phyloP scores from a whole-genome alignment of 495 filamentous ascomycete species.

The Neurospora sp. region DNA sequence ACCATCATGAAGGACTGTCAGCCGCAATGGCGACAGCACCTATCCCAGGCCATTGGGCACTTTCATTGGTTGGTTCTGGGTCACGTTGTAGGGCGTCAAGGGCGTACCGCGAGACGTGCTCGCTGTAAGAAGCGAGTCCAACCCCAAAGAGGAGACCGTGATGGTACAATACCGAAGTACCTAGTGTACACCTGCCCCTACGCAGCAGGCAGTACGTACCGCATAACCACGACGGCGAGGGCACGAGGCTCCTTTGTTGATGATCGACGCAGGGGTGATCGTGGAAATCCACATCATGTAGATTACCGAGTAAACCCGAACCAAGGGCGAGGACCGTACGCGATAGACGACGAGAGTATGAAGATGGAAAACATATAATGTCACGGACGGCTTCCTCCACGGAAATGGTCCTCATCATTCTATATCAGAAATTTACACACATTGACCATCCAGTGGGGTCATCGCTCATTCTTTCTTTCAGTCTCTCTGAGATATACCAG shows the following conservation, averaged over 20 bases:
- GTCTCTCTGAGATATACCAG: background rate
- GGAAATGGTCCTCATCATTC: background rate
- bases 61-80: background rate
- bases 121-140: background rate
- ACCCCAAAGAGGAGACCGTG: background rate
- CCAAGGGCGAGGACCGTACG: background rate
- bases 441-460: background rate
- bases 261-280: conserved; percentile 4
- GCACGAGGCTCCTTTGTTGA: background rate
- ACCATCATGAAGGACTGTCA: background rate
- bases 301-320: conserved; percentile 11
- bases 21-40: background rate
- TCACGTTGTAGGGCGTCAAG: conserved; percentile 1
- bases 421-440: background rate
- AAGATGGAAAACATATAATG: background rate
- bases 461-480: background rate
- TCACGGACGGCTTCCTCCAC: background rate
- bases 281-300: background rate
- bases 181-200: background rate
- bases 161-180: background rate
- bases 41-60: background rate
- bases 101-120: background rate
- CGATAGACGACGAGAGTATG: background rate
- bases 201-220: background rate
- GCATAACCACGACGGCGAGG: background rate